Evolutionary conservation across 2,329 filamentous ascomycete species (phyloP).

Genomic region (Emergomyces orientalis): DNA sequence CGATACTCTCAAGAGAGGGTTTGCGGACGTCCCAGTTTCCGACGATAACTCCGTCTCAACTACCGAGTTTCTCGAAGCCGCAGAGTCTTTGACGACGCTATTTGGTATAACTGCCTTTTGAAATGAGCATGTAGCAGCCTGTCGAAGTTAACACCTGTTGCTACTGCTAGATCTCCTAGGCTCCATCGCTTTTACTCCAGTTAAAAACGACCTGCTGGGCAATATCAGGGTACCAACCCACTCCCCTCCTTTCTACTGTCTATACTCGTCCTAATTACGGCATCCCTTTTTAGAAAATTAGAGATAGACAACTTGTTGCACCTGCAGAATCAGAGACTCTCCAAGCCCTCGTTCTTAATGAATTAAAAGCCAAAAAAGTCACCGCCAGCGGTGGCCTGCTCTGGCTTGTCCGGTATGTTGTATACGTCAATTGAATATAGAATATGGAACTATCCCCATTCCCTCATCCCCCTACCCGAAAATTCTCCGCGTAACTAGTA

Average conservation of each 20-base stretch:
- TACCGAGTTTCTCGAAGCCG: conserved; percentile 79
- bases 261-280: conserved; percentile 4
- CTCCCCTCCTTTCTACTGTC: background rate
- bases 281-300: conserved; percentile 61
- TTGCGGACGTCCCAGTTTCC: conserved; percentile 68
- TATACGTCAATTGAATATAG: background rate
- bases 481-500: background rate
- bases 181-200: conserved; percentile 70
- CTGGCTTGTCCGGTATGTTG: conserved; percentile 72
- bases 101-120: conserved; percentile 54
- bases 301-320: conserved; percentile 67
- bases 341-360: conserved; percentile 75
- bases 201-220: conserved; percentile 82
- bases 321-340: conserved; percentile 72
- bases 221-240: conserved; percentile 68
- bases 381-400: conserved; percentile 78
- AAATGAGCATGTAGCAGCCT: background rate
- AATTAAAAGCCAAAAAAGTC: conserved; percentile 85
- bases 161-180: conserved; percentile 47
- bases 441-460: background rate
- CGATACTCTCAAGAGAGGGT: conserved; percentile 74
- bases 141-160: background rate
- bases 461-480: background rate
- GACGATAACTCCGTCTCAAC: conserved; percentile 73
- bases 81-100: conserved; percentile 74